Evolutionary conservation across 1,139 yeast genomes (phyloP), one percentile per base, ranked within the genome.

Genomic region (Magnusiomyces tetraspermus): DNA sequence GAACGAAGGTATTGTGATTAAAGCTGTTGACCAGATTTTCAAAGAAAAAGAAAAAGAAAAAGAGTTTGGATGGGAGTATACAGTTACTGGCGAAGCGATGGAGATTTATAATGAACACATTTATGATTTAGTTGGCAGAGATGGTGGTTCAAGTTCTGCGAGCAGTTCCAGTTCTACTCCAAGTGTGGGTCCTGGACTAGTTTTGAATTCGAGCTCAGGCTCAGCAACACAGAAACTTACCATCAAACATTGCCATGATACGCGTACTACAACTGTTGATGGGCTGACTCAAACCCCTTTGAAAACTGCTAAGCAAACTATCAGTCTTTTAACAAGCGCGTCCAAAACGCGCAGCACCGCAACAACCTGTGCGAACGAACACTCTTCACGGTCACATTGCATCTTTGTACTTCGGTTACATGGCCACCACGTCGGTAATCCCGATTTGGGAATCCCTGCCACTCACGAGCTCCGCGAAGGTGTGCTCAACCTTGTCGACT

Each of bases 31-130:
- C 6, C 87, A 85, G 62, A 84, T 92, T 3, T 90, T 88, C 63
- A 70, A 76, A 28, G 79, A 83, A 55, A 76, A 83, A 2, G 67
- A 73, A 1, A 71, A 70, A 2, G 63, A 84, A 43, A 69, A 73
- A 53, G 71, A 71, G 40, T 72, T 74, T 49, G 87, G 87, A 1
- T 87, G 95, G 96, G 60, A 66, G 3, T 87, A 82, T 66, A 67
- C 70, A 22, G 68, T 89, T 3, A 72, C 71, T 43, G 96, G 96
- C 1, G 92, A 86, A 65, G 87, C 88, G 64, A 72, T 92, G 46
- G 97, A 92, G 66, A 88, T 92, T 48, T 90, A 92, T 70, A 90
- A 90, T 63, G 97, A 92, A 58, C 75, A 71, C 22, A 78, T 92
- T 46, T 72, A 79, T 38, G 98, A 92, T 67, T 71, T 92, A 52